Conservation (phyloP, 169 alveolate species). For the Cryptosporidium meleagridis region DNA sequence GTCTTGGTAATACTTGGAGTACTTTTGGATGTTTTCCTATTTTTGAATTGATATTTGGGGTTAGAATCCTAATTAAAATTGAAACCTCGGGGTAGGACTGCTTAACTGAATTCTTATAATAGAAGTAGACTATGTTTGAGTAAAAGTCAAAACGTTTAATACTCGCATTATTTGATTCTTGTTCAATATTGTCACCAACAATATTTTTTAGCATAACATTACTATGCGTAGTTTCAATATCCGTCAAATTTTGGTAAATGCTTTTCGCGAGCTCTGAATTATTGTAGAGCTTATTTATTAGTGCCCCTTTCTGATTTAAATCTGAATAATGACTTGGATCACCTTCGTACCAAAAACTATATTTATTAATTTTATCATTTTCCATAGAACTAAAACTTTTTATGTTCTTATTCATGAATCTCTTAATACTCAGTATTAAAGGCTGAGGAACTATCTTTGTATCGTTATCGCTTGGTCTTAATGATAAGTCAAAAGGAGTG, state of each 20-base stretch:
- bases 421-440: constrained; percentile 18
- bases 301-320: background rate
- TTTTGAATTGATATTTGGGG: constrained; percentile 25
- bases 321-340: too few relatives aligned
- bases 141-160: background rate
- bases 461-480: background rate
- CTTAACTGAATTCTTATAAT: constrained; percentile 9
- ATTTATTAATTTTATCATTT: background rate
- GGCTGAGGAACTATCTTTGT: constrained; percentile 25
- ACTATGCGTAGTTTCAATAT: background rate
- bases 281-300: too few relatives aligned
- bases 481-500: constrained; percentile 19
- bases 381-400: background rate
- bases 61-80: constrained; percentile 22
- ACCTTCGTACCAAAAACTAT: background rate
- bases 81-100: constrained; percentile 28
- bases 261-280: background rate
- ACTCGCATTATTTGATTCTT: background rate
- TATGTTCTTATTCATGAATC: background rate
- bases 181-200: background rate
- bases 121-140: constrained; percentile 30
- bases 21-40: constrained; percentile 2
- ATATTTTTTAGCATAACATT: background rate
- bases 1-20: constrained; percentile 10
- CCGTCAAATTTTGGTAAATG: too few relatives aligned